Evolutionary conservation across 257 asterid species (phyloP).

Genomic region (Misopates orontium): DNA sequence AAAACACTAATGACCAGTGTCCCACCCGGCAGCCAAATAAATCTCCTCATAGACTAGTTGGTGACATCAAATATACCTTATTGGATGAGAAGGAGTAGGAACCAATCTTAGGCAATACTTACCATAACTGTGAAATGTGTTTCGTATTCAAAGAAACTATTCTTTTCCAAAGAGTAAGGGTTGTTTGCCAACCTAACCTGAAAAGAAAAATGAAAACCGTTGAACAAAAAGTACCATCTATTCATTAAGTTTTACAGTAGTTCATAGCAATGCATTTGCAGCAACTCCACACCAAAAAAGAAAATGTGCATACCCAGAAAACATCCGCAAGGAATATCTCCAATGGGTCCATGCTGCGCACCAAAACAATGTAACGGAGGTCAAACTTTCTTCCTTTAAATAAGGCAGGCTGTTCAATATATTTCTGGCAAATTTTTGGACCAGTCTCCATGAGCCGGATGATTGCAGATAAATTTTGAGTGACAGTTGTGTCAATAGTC

Average conservation of each 20-base stretch:
- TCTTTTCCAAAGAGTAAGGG: constrained; percentile 66
- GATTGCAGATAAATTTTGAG: constrained; percentile 73
- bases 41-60: constrained; percentile 1
- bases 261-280: neutral
- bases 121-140: constrained; percentile 99
- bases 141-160: constrained; percentile 84
- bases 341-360: constrained; percentile 78
- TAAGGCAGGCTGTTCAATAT: constrained; percentile 91
- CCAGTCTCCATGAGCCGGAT: constrained; percentile 99
- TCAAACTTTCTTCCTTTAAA: constrained; percentile 92
- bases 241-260: neutral
- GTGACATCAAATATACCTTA: constrained; percentile 13
- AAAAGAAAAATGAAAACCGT: constrained; percentile 21
- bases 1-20: constrained; percentile 16
- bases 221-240: neutral
- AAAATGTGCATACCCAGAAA: constrained; percentile 72
- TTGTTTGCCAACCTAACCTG: constrained; percentile 96
- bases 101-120: constrained; percentile 28
- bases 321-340: constrained; percentile 78
- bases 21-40: neutral
- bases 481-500: constrained; percentile 87
- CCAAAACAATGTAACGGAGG: constrained; percentile 79
- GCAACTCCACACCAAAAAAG: constrained; percentile 12
- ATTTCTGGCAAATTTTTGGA: constrained; percentile 94
- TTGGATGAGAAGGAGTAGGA: neutral